Evolutionary conservation across 371 early-diverging fungal species (phyloP), one percentile per base, ranked within the genome.

Genomic region (Saksenaea vasiformis): DNA sequence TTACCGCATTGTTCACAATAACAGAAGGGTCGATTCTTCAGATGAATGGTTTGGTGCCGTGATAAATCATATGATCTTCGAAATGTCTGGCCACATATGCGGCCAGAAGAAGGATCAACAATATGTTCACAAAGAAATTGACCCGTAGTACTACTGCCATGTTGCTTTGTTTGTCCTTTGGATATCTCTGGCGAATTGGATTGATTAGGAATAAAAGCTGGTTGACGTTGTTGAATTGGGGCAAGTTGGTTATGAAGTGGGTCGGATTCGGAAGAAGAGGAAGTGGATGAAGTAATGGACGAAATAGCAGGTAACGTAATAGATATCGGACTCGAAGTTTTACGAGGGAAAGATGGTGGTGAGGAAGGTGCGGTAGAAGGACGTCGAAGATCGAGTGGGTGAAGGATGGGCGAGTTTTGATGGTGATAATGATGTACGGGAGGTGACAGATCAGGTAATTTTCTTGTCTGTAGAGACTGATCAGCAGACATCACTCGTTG

Each of bases 11-110:
- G 68, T 26, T 71, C 59, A 36, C 81, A 80, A 36, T 72, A 72
- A 47, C 73, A 80, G 55, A 78, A 76, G 0, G 78, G 76, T 34
- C 81, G 60, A 38, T 80, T 78, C 54, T 76, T 71, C 28, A 80
- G 58, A 58, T 80, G 81, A 47, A 76, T 80, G 0, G 76, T 74
- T 63, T 80, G 78, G 61, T 80, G 81, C 1, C 81, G 67, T 31
- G 76, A 76, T 0, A 80, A 44, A 59, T 80, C 81, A 44, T 80
- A 80, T 2, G 78, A 76, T 38, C 81, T 66, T 38, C 78, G 66
- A 61, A 80, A 80, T 0, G 76, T 74, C 44, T 78, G 76, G 3
- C 78, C 78, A 57, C 81, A 80, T 1, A 70, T 60, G 13, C 65
- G 58, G 11, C 73, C 71, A 28, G 56, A 58, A 35, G 62, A 14